A percentile compares a stretch with the other conserved stretches of the same genome.
Conservation (phyloP, 2,329 filamentous ascomycete genomes). For the Neofusicoccum sp. region DNA sequence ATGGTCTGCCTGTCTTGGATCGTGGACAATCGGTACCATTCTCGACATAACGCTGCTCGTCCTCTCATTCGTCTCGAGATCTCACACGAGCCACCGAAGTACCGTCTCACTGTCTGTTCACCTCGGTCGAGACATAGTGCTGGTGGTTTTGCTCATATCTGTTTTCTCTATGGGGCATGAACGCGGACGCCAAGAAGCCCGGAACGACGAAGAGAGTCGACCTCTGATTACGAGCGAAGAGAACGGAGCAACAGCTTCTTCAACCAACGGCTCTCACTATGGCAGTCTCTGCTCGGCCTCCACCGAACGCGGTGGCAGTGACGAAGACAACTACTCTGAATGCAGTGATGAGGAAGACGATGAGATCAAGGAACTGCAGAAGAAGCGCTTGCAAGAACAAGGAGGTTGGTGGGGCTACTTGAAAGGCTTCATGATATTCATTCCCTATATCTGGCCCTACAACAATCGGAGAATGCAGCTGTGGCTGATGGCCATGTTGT, state of each 20-base stretch:
- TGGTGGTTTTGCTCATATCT: neutral
- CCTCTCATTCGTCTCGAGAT: neutral
- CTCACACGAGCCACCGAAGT: neutral
- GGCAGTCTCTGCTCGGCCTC: neutral
- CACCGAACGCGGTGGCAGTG: neutral
- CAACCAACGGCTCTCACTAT: neutral
- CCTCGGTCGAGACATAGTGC: neutral
- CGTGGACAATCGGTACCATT: neutral
- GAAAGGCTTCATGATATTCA: conserved; percentile 69
- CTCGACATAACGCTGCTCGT: neutral
- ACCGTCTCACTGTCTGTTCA: neutral
- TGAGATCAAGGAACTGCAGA: conserved; percentile 50
- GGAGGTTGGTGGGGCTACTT: conserved; percentile 74
- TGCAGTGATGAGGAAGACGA: conserved; percentile 47
- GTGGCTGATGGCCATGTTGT: conserved; percentile 63
- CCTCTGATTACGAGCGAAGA: neutral
- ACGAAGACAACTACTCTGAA: neutral
- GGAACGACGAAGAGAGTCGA: neutral
- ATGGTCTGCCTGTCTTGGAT: neutral
- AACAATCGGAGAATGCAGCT: conserved; percentile 65
- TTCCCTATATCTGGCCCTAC: conserved; percentile 75
- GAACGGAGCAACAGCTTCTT: neutral
- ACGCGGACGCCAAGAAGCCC: too few relatives aligned
- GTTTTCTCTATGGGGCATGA: neutral
- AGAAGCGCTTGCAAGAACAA: conserved; percentile 65